phyloP scores from a whole-genome alignment of 2,329 filamentous ascomycete species.

The Xylaria sp. region DNA sequence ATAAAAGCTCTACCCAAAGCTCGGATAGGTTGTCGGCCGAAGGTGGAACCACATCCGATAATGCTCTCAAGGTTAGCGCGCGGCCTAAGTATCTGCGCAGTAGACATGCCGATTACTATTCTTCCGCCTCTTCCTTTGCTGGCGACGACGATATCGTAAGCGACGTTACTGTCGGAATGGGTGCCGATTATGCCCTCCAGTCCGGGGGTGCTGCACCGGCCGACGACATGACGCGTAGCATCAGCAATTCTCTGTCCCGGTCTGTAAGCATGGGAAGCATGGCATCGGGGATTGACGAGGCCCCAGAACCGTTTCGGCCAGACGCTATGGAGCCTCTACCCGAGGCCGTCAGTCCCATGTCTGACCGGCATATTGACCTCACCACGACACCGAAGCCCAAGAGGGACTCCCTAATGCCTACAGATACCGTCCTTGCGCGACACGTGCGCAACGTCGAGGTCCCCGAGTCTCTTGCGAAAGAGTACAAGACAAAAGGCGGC shows the following conservation, averaged over 20 bases:
- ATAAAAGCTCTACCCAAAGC: conserved; percentile 39
- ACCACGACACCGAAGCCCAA: conserved; percentile 73
- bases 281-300: conserved; percentile 71
- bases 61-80: conserved; percentile 48
- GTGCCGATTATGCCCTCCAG: conserved; percentile 80
- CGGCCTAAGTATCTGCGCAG: conserved; percentile 62
- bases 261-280: conserved; percentile 89
- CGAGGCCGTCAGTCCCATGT: conserved; percentile 47
- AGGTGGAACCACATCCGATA: conserved; percentile 50
- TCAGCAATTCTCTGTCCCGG: conserved; percentile 65
- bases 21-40: conserved; percentile 41
- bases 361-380: conserved; percentile 44
- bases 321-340: conserved; percentile 54
- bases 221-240: conserved; percentile 50
- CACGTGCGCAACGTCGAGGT: conserved; percentile 90
- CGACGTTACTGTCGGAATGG: conserved; percentile 68
- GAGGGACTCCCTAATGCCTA: conserved; percentile 62
- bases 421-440: conserved; percentile 85
- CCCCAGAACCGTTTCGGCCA: conserved; percentile 47
- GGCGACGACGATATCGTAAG: conserved; percentile 68
- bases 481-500: conserved; percentile 78
- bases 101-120: conserved; percentile 60
- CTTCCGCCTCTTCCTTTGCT: conserved; percentile 62
- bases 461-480: conserved; percentile 82
- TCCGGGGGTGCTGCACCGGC: conserved; percentile 74